Evolutionary conservation across 75 land plant species (phyloP), one percentile per base, ranked within the genome.

Genomic region (Sequoiadendron giganteum): DNA sequence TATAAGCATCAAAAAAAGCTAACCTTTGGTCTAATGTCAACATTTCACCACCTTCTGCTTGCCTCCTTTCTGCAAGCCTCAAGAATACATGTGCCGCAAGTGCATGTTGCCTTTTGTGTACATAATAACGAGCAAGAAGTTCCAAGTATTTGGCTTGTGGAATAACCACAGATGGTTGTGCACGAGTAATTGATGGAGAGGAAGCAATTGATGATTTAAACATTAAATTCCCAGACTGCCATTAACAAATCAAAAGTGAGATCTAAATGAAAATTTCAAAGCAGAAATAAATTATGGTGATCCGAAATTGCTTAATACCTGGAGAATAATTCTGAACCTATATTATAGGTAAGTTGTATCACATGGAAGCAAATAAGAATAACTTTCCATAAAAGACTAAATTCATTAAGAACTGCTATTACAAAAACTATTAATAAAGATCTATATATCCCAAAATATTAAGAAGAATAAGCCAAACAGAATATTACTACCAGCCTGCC

Each of bases 71-170:
- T 21, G 97, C 99, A 25, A 98, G 89, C 56, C 96, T 94, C 34
- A 96, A 88, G 49, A 98, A 88, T 11, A 98, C 94, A 90, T 95
- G 97, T 58, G 99, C 96, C 40, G 99, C 99, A 86, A 95, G 95
- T 28, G 92, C 48, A 91, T 98, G 99, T 79, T 98, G 99, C 81
- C 99, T 90, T 87, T 94, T 95, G 88, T 94, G 87, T 40, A 97
- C 99, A 91, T 98, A 98, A 85, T 96, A 95, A 13, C 94, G 94
- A 82, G 99, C 95, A 56, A 98, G 87, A 84, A 98, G 95, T 78
- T 97, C 96, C 88, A 98, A 86, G 88, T 98, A 96, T 84, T 95
- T 97, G 25, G 90, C 91, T 85, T 94, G 91, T 87, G 93, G 90
- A 43, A 90, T 68, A 39, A 91, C 58, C 16, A 92, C 87, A 86